Percentiles rank a stretch among this genome's conserved stretches.
phyloP scores from a whole-genome alignment of 805 yeast species.

The Myxozyma vanderwaltii region DNA sequence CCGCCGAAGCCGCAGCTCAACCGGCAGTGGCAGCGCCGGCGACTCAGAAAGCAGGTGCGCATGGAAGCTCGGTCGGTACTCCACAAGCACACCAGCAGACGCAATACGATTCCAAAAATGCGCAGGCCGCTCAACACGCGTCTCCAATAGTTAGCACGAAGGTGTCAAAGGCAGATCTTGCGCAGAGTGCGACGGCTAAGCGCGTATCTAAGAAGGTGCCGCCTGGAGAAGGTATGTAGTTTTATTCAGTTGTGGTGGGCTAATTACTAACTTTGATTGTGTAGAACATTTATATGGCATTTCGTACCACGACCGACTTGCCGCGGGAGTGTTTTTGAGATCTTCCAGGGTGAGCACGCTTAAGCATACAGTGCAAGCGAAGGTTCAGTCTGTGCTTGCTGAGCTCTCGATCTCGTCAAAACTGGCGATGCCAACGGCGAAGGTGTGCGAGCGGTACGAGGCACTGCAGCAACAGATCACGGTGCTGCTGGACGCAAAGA shows the following conservation, averaged over 20 bases:
- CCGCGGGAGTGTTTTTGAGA: constrained; percentile 79
- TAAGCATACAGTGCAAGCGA: constrained; percentile 73
- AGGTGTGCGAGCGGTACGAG: constrained; percentile 76
- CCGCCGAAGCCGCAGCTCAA: constrained; percentile 34
- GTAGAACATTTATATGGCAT: constrained; percentile 79
- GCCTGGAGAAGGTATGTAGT: constrained; percentile 24
- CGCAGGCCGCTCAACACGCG: not conserved
- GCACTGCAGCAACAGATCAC: constrained; percentile 68
- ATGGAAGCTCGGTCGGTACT: not conserved
- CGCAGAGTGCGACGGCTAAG: constrained; percentile 24
- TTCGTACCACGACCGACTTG: constrained; percentile 57
- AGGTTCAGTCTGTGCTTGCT: constrained; percentile 61
- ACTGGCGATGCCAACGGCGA: constrained; percentile 81
- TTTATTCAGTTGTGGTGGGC: not conserved
- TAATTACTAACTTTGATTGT: not conserved
- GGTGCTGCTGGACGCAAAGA: constrained; percentile 77
- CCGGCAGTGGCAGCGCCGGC: not conserved
- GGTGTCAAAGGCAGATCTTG: constrained; percentile 24
- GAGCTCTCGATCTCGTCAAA: constrained; percentile 79
- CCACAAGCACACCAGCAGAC: not conserved
- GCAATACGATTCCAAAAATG: not conserved
- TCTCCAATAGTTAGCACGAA: not conserved
- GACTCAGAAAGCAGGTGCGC: not conserved
- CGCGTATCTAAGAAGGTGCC: constrained; percentile 27
- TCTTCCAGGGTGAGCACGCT: constrained; percentile 76